Evolutionary conservation across 1,139 yeast species (phyloP).

Genomic region (Candida sp.): DNA sequence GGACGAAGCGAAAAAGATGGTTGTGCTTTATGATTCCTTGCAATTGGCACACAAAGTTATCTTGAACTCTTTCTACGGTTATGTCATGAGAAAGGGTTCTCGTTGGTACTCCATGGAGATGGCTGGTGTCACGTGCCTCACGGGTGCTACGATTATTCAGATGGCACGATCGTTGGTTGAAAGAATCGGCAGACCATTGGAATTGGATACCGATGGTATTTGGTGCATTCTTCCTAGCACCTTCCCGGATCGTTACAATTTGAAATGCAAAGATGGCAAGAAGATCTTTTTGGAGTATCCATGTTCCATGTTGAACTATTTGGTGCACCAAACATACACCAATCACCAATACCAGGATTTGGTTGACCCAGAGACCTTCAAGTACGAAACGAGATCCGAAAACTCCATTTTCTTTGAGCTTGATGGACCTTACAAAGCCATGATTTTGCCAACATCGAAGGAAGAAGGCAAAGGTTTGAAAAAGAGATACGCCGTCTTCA

Average conservation of each 20-base stretch:
- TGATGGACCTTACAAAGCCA: conserved; percentile 98
- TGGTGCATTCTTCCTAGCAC: conserved; percentile 97
- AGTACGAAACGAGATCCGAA: conserved; percentile 81
- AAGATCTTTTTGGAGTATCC: conserved; percentile 85
- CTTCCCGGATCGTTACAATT: conserved; percentile 87
- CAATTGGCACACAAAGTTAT: conserved; percentile 98
- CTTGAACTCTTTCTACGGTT: conserved; percentile 96
- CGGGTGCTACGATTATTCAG: conserved; percentile 98
- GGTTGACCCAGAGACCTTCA: conserved; percentile 67
- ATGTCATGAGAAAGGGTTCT: conserved; percentile 98
- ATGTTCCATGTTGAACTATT: conserved; percentile 94
- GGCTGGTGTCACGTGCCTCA: conserved; percentile 99
- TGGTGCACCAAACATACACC: conserved; percentile 90
- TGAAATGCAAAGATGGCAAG: conserved; percentile 79
- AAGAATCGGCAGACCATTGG: conserved; percentile 93
- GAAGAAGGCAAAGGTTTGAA: conserved; percentile 98
- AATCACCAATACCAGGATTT: conserved; percentile 94
- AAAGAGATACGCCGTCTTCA: conserved; percentile 96
- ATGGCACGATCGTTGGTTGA: conserved; percentile 97
- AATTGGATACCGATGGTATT: conserved; percentile 98
- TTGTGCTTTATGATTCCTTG: conserved; percentile 90
- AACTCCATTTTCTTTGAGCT: conserved; percentile 98
- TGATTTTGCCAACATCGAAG: conserved; percentile 96
- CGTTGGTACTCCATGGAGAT: conserved; percentile 99
- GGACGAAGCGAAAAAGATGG: conserved; percentile 94